phyloP scores from a whole-genome alignment of 129 eudicot species.

The Oenanthe sinensis region DNA sequence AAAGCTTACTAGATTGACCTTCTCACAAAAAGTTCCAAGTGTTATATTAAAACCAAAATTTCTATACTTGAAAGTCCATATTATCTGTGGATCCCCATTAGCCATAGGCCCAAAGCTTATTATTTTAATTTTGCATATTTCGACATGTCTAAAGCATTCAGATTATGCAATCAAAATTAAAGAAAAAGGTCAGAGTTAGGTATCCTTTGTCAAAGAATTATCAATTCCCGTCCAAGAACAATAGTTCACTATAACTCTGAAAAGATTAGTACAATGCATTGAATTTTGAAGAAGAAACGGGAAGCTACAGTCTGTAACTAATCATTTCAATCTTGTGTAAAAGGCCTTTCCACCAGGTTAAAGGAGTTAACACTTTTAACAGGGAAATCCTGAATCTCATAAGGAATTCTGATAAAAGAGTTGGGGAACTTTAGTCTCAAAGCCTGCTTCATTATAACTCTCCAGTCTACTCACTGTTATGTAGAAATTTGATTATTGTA shows the following conservation, averaged over 20 bases:
- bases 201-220: neutral
- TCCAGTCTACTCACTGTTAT: neutral
- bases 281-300: neutral
- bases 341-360: neutral
- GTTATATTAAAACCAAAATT: neutral
- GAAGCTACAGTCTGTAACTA: neutral
- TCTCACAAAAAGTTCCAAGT: neutral
- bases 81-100: neutral
- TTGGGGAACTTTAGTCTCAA: neutral
- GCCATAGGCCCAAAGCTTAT: neutral
- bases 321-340: neutral
- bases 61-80: neutral
- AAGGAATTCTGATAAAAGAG: neutral
- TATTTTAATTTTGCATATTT: neutral
- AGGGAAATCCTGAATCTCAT: neutral
- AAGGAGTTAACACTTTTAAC: neutral
- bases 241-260: neutral
- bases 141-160: neutral
- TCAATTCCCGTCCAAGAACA: neutral
- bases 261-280: neutral
- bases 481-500: neutral
- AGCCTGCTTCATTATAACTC: neutral
- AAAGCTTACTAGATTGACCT: neutral
- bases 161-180: neutral
- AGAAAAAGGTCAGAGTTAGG: neutral